Percentiles rank a stretch among this genome's conserved stretches.
phyloP scores from a whole-genome alignment of 495 filamentous ascomycete species.

The Cercophora newfieldiana region DNA sequence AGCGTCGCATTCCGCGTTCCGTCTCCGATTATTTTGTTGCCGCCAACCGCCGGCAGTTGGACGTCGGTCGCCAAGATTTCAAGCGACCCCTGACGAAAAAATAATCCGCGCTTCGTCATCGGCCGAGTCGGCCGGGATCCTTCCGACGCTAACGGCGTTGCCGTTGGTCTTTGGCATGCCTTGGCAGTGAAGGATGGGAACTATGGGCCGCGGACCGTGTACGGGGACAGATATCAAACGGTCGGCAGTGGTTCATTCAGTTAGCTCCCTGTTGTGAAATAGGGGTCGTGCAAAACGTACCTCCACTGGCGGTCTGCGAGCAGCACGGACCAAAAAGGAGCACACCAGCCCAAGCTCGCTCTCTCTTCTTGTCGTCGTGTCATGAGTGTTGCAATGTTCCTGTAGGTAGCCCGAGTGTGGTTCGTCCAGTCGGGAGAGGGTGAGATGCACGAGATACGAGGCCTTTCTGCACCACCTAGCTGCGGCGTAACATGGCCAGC shows the following conservation, averaged over 20 bases:
- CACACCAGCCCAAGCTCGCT: background rate
- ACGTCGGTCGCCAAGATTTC: background rate
- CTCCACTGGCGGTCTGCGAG: background rate
- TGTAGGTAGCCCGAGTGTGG: background rate
- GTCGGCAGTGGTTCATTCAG: background rate
- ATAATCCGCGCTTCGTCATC: background rate
- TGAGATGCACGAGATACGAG: background rate
- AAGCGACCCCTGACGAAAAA: background rate
- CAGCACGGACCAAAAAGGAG: background rate
- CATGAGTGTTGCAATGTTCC: background rate
- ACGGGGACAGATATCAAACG: background rate
- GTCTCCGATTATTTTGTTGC: background rate
- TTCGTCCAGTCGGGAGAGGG: background rate
- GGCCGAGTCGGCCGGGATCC: too few species aligned
- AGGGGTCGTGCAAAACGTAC: background rate
- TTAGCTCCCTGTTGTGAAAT: background rate
- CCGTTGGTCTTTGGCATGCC: too few species aligned
- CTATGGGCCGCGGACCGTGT: background rate
- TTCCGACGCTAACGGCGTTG: too few species aligned
- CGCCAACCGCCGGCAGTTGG: background rate
- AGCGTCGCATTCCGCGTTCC: background rate
- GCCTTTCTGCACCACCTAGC: too few species aligned
- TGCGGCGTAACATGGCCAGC: slow-evolving; percentile 5
- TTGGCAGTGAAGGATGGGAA: background rate
- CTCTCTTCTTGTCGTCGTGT: background rate